Evolutionary conservation across 2,329 filamentous ascomycete genomes (phyloP).

Genomic region (Monosporascus sp.): DNA sequence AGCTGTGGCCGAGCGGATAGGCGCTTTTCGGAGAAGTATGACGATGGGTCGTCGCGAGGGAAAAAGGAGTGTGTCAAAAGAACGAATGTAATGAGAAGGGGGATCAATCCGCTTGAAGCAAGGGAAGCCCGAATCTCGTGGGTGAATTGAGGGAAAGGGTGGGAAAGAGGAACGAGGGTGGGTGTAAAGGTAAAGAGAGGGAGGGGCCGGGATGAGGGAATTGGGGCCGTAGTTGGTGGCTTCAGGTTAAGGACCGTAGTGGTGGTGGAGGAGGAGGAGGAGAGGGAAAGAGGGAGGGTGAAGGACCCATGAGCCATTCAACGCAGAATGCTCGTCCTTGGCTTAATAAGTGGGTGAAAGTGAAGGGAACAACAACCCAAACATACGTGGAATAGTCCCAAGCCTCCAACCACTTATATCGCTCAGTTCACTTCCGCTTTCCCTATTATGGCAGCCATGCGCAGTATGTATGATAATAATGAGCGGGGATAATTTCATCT

Average conservation of each 20-base stretch:
- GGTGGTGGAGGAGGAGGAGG: slow-evolving; percentile 8
- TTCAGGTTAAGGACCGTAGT: no score
- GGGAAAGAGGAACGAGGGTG: not conserved
- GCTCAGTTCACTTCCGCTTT: no score
- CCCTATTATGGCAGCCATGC: no score
- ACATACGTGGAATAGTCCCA: no score
- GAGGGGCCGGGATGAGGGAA: not conserved
- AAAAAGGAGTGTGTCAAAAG: not conserved
- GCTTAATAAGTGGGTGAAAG: no score
- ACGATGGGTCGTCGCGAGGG: not conserved
- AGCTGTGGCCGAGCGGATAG: slow-evolving; percentile 9
- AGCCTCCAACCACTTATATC: no score
- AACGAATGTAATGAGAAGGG: not conserved
- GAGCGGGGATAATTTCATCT: no score
- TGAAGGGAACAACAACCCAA: no score
- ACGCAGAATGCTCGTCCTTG: no score
- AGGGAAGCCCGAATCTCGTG: not conserved
- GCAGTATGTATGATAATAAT: no score
- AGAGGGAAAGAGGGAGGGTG: slow-evolving; percentile 13
- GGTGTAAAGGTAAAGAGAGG: not conserved
- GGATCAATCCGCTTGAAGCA: not conserved
- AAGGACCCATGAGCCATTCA: no score
- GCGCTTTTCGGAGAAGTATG: slow-evolving; percentile 7
- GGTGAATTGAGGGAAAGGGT: not conserved
- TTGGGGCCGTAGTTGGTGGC: not conserved